Evolutionary conservation across 768 basidiomycete species (phyloP), one percentile per base, ranked within the genome.

Genomic region (Albatrellus ellisii): DNA sequence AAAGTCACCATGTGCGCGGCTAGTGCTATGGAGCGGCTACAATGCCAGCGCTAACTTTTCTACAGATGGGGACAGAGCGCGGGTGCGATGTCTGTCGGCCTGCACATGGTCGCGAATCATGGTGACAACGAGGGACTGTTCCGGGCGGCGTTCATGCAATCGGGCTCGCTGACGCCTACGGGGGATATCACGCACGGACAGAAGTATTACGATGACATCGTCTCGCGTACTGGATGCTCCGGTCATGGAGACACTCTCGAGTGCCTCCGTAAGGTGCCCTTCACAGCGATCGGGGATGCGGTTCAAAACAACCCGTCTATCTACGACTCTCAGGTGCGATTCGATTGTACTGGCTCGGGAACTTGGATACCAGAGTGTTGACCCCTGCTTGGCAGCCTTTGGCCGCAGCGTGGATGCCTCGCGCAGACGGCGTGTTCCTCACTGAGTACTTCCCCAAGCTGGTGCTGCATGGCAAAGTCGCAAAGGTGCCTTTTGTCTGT

Each of bases 181-280:
- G 46, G 45, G 10, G 31, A 33, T 17, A 35, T 41, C 10, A 40
- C 36, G 12, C 22, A 40, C 27, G 46, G 59, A 1, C 68, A 69
- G 47, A 27, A 20, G 0, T 55, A 57, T 18, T 73, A 68, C 42
- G 68, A 73, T 43, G 49, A 48, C 0, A 51, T 74, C 9, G 69
- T 66, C 3, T 11, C 33, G 1, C 43, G 54, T 2, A 60, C 62
- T 0, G 61, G 61, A 1, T 74, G 72, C 47, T 14, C 56, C 0
- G 44, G 49, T 1, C 43, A 60, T 2, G 12, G 43, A 0, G 64
- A 69, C 46, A 68, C 63, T 2, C 52, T 73, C 1, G 48, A 51
- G 2, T 73, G 72, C 46, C 54, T 75, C 10, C 61, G 69, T 3
- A 39, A 45, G 0, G 60, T 59, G 6, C 60, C 65, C 0, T 64